Evolutionary conservation across 1,139 yeast genomes (phyloP).

Genomic region (Pichia sp.): DNA sequence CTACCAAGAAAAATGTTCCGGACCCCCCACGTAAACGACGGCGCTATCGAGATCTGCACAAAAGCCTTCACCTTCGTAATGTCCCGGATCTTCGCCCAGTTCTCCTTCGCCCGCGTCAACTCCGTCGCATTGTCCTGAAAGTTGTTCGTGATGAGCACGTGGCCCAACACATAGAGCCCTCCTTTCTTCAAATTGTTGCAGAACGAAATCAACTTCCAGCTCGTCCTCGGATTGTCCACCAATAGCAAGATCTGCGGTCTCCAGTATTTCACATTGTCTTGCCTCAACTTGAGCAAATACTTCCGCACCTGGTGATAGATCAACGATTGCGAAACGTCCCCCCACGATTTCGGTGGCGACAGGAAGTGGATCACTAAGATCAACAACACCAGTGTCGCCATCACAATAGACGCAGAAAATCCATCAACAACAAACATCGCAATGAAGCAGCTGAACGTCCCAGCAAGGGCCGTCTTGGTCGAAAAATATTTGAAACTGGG

Average conservation of each 20-base stretch:
- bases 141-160: constrained; percentile 58
- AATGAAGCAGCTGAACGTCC: constrained; percentile 60
- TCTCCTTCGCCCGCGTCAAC: constrained; percentile 63
- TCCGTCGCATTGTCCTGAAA: constrained; percentile 63
- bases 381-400: constrained; percentile 58
- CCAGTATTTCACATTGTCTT: constrained; percentile 96
- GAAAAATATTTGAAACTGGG: constrained; percentile 89
- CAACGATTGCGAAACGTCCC: constrained; percentile 91
- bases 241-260: constrained; percentile 85
- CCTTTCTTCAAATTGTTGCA: constrained; percentile 95
- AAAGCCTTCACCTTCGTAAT: constrained; percentile 78
- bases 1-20: constrained; percentile 86
- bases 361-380: constrained; percentile 79
- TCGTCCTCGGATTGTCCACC: constrained; percentile 85
- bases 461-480: constrained; percentile 73
- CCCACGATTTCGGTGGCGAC: constrained; percentile 95
- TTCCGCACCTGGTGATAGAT: constrained; percentile 95
- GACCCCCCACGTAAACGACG: constrained; percentile 92
- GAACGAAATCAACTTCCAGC: constrained; percentile 89
- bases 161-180: constrained; percentile 87
- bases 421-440: constrained; percentile 97
- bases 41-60: constrained; percentile 87
- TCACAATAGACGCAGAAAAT: constrained; percentile 71
- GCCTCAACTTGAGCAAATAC: constrained; percentile 71
- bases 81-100: constrained; percentile 83